phyloP scores from a whole-genome alignment of 768 basidiomycete species.

The Agaricus subrufescens region DNA sequence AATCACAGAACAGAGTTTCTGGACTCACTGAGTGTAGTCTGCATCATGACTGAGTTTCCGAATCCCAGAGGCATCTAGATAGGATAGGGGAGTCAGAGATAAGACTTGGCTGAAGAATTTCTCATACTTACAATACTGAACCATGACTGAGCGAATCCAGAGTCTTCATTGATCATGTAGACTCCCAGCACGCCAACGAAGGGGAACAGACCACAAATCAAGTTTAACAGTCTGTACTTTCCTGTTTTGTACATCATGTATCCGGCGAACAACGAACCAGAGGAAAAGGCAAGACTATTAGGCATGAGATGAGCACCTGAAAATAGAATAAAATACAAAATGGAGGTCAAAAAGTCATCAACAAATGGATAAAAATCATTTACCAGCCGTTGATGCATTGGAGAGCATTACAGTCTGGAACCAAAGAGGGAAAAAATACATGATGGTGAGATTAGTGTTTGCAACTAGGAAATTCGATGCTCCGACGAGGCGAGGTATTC shows the following conservation, averaged over 20 bases:
- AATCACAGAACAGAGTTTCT: background rate
- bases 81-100: background rate
- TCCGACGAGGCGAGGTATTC: slow-evolving; percentile 69
- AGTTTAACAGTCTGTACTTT: slow-evolving; percentile 54
- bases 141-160: slow-evolving; percentile 48
- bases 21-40: slow-evolving; percentile 60
- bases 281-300: slow-evolving; percentile 55
- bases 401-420: slow-evolving; percentile 76
- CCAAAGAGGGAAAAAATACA: slow-evolving; percentile 81
- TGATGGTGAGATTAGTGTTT: slow-evolving; percentile 70
- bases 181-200: slow-evolving; percentile 51
- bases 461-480: slow-evolving; percentile 71
- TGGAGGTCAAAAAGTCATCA: background rate
- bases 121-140: slow-evolving; percentile 48
- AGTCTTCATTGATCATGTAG: slow-evolving; percentile 43
- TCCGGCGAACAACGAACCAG: slow-evolving; percentile 64
- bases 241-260: slow-evolving; percentile 65
- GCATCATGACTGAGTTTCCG: slow-evolving; percentile 66
- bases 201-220: slow-evolving; percentile 59
- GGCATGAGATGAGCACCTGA: slow-evolving; percentile 58
- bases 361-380: background rate
- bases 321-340: background rate
- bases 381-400: slow-evolving; percentile 51
- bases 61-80: slow-evolving; percentile 65
- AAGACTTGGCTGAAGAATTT: background rate